Base-by-base conservation (phyloP, 257 asterid species). In the Rubia yunnanensis region DNA sequence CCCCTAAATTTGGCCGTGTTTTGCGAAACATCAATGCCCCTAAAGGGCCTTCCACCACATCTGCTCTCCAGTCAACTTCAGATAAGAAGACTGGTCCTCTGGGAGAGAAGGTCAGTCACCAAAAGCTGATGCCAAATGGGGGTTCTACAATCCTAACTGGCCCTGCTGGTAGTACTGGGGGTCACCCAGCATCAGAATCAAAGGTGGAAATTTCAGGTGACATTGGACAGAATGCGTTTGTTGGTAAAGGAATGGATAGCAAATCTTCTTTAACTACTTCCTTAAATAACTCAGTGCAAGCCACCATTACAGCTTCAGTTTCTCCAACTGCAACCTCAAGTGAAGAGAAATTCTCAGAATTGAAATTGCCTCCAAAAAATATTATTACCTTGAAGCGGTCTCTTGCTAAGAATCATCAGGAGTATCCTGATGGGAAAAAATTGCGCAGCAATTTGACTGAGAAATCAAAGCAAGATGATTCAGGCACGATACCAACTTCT, bases 1-100 rank as follows among this genome's bases (percentile, higher is more conserved):
- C 99, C 64, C 98, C 99, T 67, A 94, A 94, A 73, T 94, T 88
- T 79, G 99, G 99, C 8, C 95, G 95, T 60, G 99, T 94, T 73
- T 83, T 86, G 95, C 86, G 96, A 80, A 88, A 90, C 72, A 61
- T 50, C 14, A 78, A 67, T 69, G 77, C 87, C 26, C 65, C 88
- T 63, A 94, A 88, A 78, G 22, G 60, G 56, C 54, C 86, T 71
- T 70, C 86, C 30, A 78, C 65, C 65, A 35, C 82, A 66, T 76
- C 82, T 35, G 67, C 78, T 68, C 68, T 10, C 63, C 79, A 79
- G 60, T 71, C 88, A 72, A 70, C 76, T 72, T 36, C 82, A 61
- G 80, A 71, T 75, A 88, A 77, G 79, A 72, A 68, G 50, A 54
- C 65, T 52, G 82, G 68, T 70, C 69, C 83, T 71, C 58, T 80